These are phyloP conservation scores for Diplotaxis tenuifolia DNA, from an alignment of 345 rosid species.

Conservation along the genomic window DNA sequence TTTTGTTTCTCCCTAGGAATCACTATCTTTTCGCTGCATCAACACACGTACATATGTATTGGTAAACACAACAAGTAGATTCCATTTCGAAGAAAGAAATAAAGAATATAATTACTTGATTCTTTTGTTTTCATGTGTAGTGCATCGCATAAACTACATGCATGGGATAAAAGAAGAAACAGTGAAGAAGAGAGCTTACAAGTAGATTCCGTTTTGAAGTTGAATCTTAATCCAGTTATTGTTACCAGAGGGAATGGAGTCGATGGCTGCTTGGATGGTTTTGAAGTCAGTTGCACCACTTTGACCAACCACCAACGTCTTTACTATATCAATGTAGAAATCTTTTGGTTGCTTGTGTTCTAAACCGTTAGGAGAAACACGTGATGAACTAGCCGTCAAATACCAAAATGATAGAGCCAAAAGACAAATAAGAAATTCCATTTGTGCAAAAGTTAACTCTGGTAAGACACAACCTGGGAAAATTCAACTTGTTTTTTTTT, in stretches of 20 bases:
- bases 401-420: background rate
- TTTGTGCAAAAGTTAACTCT: background rate
- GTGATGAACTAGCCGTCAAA: background rate
- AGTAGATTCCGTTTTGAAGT: constrained; percentile 1
- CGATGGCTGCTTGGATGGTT: constrained; percentile 3
- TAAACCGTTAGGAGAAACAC: background rate
- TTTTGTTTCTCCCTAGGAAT: constrained; percentile 43
- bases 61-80: background rate
- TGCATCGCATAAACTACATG: background rate
- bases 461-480: background rate
- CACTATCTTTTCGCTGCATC: constrained; percentile 41
- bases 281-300: background rate
- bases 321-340: background rate
- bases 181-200: background rate
- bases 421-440: background rate
- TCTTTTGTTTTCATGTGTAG: background rate
- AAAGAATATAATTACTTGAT: background rate
- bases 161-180: background rate
- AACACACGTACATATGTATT: background rate
- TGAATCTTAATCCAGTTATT: background rate
- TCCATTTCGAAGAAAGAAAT: background rate
- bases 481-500: background rate
- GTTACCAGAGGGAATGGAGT: constrained; percentile 3
- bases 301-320: background rate
- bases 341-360: background rate